Percentiles rank a stretch among this genome's conserved stretches.
Conservation (phyloP, 441 rosid genomes). For the Eugenia klotzschiana region DNA sequence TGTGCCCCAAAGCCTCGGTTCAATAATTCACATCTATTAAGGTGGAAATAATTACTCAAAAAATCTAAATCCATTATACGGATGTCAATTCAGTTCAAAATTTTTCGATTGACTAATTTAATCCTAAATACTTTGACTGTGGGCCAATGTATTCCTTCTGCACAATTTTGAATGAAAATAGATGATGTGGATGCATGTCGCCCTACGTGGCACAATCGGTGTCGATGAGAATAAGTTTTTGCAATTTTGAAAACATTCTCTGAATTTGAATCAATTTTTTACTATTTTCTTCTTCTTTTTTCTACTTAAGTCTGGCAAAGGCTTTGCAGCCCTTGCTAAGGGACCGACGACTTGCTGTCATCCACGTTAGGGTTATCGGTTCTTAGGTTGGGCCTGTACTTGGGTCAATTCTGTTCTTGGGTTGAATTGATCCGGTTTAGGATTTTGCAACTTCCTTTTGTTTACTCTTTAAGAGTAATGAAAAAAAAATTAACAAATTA, state of each 20-base stretch:
- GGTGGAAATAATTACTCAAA: neutral
- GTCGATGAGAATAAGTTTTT: too few relatives aligned
- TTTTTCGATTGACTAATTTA: neutral
- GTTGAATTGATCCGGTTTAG: too few relatives aligned
- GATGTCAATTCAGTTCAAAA: neutral
- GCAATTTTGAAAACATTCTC: too few relatives aligned
- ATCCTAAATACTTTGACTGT: neutral
- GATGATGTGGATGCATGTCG: fast-evolving
- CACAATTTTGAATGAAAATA: neutral
- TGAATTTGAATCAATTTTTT: neutral
- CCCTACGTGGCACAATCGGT: neutral
- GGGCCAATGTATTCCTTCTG: neutral
- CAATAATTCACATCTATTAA: neutral
- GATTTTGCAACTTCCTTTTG: too few relatives aligned
- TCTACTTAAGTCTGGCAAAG: neutral
- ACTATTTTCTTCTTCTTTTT: fast-evolving
- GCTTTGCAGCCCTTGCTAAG: neutral
- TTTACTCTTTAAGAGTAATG: too few relatives aligned
- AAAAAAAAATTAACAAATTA: too few relatives aligned
- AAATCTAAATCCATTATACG: neutral
- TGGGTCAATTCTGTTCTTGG: too few relatives aligned
- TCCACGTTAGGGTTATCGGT: too few relatives aligned
- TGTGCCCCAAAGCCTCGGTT: neutral
- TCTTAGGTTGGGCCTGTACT: too few relatives aligned
- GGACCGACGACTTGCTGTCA: neutral